Base-by-base conservation (phyloP, 164 flowering plant species). In the Magnolia officinalis region DNA sequence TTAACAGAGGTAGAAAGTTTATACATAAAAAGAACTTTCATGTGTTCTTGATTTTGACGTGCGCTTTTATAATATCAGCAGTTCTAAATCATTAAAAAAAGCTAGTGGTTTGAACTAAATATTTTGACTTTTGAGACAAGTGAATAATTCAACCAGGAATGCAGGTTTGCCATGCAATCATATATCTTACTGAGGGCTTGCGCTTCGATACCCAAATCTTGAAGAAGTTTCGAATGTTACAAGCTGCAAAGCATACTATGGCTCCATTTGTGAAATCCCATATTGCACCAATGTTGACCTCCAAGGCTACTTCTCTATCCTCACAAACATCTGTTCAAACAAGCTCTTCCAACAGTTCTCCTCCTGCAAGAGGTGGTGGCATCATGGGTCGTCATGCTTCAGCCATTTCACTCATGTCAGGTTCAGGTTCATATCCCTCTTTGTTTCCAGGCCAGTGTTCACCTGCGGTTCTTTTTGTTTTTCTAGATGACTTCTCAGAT, bases 111-210 rank as follows among this genome's bases (percentile, higher is more conserved):
- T 37, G 45, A 37, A 4, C 6, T 3, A 37, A 37, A 37, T 3
- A 37, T 37, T 37, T 37, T 37, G 45, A 37, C 6, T 37, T 37
- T 37, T 4, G 45, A 9, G 19, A 8, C 7, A n/a, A 16, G 50
- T 73, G 72, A 72, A 59, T 79, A 74, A 78, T 74, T 63, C 66
- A 16, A 76, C 78, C 81, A 79, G 84, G 72, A 77, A 82, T 85
- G 90, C 95, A 95, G 98, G 98, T 93, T 24, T 93, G 97, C 84
- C 98, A 95, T 86, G 82, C 91, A n/a, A 81, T 95, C 76, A 79
- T 95, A 79, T 88, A 85, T 75, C 83, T 93, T 74, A 89, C 87
- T 74, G 97, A 93, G 77, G 98, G 97, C n/a, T 89, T 92, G 5
- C 89, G 77, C 67, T 92, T 95, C 74, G 90, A 91, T 80, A 86